Base-by-base conservation (phyloP, 768 basidiomycete species). In the Suillus ampliporus region DNA sequence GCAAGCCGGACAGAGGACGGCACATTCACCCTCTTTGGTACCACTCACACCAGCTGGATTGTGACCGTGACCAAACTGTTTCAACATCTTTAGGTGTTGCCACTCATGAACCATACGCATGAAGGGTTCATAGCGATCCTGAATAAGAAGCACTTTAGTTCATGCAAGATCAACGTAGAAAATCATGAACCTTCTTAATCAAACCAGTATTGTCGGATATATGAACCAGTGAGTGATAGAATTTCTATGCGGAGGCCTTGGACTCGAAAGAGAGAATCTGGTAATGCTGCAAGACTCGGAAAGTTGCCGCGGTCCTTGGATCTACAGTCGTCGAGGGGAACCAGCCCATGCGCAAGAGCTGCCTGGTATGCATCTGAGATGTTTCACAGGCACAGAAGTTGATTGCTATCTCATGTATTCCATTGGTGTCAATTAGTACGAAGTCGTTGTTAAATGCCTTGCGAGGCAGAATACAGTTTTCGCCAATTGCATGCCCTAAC, bases 251-350 rank as follows among this genome's bases (percentile, higher is more conserved):
- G 0, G 72, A 71, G 1, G 65, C 40, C 59, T 78, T 76, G 1
- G 69, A 74, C 50, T 68, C 68, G 44, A 76, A 76, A 10, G 70
- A 68, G 0, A 77, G 65, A 0, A 74, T 57, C n/a, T 76, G 68
- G 56, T 71, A 75, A 3, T 47, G 50, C 5, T 74, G 57, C 1
- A 78, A 66, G 6, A 74, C 38, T 1, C 46, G 34, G 46, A 60
- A 60, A 1, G n/a, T 41, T 11, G 37, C 59, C 4, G 37, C 59
- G 0, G 59, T 35, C 34, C 46, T 34, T 37, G 59, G 59, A 28
- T 38, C 44, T 13, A 37, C 15, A 50, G 34, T 11, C 1, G 62
- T 67, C 1, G 62, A 52, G 7, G 66, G 66, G 43, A 59, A 67
- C 64, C 37, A 60, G 1, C 67, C 44, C 28, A 60, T 40, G 28